Conservation (phyloP, 2,329 filamentous ascomycete species). For the Colletotrichum liaoningense region DNA sequence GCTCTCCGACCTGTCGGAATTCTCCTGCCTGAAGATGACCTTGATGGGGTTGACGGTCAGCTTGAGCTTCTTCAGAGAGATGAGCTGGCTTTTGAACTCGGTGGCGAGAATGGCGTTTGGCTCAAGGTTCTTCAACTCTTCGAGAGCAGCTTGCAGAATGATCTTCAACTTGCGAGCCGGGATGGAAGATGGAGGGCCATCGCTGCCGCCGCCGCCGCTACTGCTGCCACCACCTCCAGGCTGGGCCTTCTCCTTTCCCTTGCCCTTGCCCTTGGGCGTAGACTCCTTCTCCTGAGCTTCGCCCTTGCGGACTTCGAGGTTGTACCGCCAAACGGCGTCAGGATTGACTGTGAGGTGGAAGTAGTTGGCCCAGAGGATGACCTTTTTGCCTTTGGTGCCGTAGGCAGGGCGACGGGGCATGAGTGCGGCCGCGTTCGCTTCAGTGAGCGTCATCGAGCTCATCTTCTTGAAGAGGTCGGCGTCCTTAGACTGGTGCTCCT, state of each 20-base stretch:
- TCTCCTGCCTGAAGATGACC: constrained; percentile 48
- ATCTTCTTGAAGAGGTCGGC: constrained; percentile 49
- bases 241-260: constrained; percentile 17
- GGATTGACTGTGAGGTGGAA: constrained; percentile 56
- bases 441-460: constrained; percentile 46
- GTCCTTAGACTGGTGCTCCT: constrained; percentile 41
- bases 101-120: constrained; percentile 51
- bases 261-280: constrained; percentile 23
- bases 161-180: constrained; percentile 57
- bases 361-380: constrained; percentile 66
- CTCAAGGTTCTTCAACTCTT: constrained; percentile 46
- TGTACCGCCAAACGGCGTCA: constrained; percentile 57
- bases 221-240: constrained; percentile 33
- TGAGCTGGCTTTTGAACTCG: constrained; percentile 63
- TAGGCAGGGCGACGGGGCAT: constrained; percentile 62
- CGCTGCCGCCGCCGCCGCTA: constrained; percentile 35
- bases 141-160: constrained; percentile 53
- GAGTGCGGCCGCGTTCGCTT: constrained; percentile 23
- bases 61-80: constrained; percentile 51
- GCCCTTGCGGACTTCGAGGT: constrained; percentile 48
- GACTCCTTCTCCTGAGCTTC: constrained; percentile 24
- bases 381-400: constrained; percentile 54
- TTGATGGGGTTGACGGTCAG: constrained; percentile 48
- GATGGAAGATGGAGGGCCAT: constrained; percentile 42
- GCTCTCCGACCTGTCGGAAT: constrained; percentile 44